Conservation (phyloP, 352 stramenopile species). For the Globisporangium echinulatum region DNA sequence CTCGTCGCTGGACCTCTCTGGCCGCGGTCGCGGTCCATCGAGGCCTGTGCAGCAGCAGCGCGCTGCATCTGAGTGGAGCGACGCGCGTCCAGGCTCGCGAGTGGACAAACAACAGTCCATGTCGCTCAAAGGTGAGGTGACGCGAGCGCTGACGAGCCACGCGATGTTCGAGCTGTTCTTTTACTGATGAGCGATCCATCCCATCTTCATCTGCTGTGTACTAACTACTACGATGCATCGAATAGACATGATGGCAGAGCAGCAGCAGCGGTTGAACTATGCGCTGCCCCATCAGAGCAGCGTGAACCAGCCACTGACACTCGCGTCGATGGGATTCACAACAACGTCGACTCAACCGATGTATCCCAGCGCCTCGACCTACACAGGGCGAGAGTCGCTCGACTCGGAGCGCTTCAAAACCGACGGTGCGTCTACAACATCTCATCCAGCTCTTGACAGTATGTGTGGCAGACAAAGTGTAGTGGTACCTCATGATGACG, state of each 20-base stretch:
- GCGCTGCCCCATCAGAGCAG: not conserved
- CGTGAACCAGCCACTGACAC: conserved; percentile 1
- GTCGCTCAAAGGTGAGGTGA: conserved; percentile 21
- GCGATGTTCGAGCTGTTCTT: no score
- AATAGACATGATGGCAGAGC: conserved; percentile 8
- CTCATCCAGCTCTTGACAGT: no score
- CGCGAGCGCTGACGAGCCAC: not conserved
- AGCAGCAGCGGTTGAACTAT: not conserved
- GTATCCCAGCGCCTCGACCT: no score
- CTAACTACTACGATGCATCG: not conserved
- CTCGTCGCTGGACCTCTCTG: conserved; percentile 7
- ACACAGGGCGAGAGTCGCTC: not conserved
- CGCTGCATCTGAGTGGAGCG: not conserved
- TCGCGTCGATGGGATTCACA: conserved; percentile 11
- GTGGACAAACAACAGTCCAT: conserved; percentile 5
- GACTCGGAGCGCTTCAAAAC: conserved; percentile 22
- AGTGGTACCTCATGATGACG: no score
- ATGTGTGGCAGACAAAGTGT: no score
- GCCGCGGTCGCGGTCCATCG: not conserved
- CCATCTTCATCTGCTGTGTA: not conserved
- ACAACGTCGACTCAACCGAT: not conserved
- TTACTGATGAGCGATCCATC: no score
- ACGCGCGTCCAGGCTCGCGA: not conserved
- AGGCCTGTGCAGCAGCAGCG: not conserved
- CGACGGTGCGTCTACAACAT: conserved; percentile 9